Percentiles rank a stretch among this genome's conserved stretches.
Conservation (phyloP, 1,139 yeast species). For the Suhomyces chickasaworum region DNA sequence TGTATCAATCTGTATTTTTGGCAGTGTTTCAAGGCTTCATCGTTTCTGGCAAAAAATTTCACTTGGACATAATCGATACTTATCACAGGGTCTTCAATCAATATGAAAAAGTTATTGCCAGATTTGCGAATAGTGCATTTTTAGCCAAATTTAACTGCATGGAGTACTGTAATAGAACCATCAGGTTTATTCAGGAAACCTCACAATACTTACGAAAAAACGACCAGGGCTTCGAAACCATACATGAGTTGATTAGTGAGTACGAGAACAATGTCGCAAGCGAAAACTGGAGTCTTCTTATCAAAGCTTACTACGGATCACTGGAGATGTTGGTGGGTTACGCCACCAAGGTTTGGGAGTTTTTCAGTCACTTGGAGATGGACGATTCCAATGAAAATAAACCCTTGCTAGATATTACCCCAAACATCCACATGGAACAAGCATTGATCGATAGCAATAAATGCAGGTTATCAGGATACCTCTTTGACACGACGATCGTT, state of each 20-base stretch:
- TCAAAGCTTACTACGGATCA: constrained; percentile 34
- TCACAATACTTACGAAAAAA: constrained; percentile 1
- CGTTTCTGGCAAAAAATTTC: constrained; percentile 1
- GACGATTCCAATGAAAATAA: constrained; percentile 11
- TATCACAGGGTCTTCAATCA: constrained; percentile 9
- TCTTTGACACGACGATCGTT: constrained; percentile 23
- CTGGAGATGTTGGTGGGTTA: constrained; percentile 30
- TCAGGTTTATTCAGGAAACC: background rate
- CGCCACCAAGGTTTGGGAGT: constrained; percentile 30
- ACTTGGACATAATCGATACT: constrained; percentile 13
- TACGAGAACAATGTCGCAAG: constrained; percentile 1
- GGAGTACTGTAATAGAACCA: background rate
- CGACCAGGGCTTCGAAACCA: background rate
- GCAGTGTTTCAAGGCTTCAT: constrained; percentile 22
- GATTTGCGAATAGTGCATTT: constrained; percentile 8
- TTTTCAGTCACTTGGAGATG: constrained; percentile 26
- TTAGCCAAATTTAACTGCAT: constrained; percentile 2
- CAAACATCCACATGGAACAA: constrained; percentile 22
- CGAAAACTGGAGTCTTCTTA: constrained; percentile 21
- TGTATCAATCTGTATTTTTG: constrained; percentile 30
- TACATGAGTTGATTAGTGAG: background rate
- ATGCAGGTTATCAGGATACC: constrained; percentile 28
- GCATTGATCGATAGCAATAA: constrained; percentile 22
- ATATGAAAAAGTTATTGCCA: constrained; percentile 6
- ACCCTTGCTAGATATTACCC: constrained; percentile 20